Evolutionary conservation across 768 basidiomycete species (phyloP).

Genomic region (Cystobasidiopsis lactophilus): DNA sequence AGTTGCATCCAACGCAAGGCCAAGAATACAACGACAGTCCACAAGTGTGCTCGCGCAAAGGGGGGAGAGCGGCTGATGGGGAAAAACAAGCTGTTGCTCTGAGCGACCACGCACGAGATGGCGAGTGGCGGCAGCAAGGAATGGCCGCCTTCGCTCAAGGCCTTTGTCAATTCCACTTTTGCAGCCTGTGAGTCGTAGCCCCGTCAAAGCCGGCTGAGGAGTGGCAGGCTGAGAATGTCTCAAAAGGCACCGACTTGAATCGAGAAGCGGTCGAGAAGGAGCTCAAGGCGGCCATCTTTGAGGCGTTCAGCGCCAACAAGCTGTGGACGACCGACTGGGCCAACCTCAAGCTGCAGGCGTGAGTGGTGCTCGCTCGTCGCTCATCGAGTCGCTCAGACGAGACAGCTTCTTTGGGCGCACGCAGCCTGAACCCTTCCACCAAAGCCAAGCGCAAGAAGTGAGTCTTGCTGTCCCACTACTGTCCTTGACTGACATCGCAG

Average conservation of each 20-base stretch:
- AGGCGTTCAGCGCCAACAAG: constrained; percentile 60
- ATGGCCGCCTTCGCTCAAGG: constrained; percentile 8
- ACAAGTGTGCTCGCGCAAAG: too few species aligned
- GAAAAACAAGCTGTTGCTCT: too few species aligned
- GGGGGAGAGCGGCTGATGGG: too few species aligned
- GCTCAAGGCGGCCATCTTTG: constrained; percentile 87
- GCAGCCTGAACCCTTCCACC: not conserved
- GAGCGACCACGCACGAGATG: too few species aligned
- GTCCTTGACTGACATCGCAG: not conserved
- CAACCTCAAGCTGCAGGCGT: constrained; percentile 71
- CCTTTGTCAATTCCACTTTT: constrained; percentile 4
- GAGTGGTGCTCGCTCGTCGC: constrained; percentile 23
- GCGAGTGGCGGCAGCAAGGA: not conserved
- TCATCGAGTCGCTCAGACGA: constrained; percentile 32
- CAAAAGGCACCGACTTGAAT: constrained; percentile 63
- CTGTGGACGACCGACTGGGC: constrained; percentile 91
- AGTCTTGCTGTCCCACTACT: not conserved
- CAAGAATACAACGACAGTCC: too few species aligned
- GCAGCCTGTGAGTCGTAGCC: not conserved
- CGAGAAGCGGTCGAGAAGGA: constrained; percentile 73
- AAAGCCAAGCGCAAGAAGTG: constrained; percentile 19
- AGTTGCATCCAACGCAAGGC: too few species aligned
- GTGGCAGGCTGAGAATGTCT: not conserved
- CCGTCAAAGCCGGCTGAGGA: not conserved
- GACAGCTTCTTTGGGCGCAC: not conserved